These are phyloP conservation scores for Malbranchea zuffiana DNA, from an alignment of 2,329 filamentous ascomycete species.

Conservation along the genomic window DNA sequence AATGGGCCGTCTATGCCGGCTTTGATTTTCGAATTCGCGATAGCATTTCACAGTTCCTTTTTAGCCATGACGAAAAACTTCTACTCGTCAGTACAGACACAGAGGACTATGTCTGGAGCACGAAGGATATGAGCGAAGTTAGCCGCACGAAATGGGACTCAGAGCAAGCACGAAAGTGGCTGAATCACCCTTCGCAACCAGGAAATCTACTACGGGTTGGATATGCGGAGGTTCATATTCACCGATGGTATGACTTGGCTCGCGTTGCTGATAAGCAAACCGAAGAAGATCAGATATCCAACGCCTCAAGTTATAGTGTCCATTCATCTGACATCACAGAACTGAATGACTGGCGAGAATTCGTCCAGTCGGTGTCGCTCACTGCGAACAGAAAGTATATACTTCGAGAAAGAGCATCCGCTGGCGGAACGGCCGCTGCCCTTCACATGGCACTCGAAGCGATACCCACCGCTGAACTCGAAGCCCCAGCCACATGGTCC, in stretches of 20 bases:
- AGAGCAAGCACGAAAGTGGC: slow-evolving; percentile 5
- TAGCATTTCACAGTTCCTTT: slow-evolving; percentile 8
- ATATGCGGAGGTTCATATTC: slow-evolving; percentile 2
- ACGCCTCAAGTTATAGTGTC: not conserved
- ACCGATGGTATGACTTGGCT: not conserved
- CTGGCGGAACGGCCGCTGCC: not conserved
- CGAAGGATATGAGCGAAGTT: slow-evolving; percentile 6
- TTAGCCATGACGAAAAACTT: slow-evolving; percentile 6
- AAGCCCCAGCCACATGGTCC: not conserved
- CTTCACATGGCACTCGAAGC: not conserved
- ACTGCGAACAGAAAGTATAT: slow-evolving; percentile 1
- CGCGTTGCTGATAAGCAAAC: not conserved
- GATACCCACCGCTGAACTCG: not conserved
- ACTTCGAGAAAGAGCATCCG: slow-evolving; percentile 3
- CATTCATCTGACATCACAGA: not conserved
- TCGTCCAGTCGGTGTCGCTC: not conserved
- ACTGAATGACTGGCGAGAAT: not conserved
- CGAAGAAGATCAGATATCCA: not conserved
- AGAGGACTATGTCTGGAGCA: slow-evolving; percentile 6
- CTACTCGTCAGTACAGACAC: slow-evolving; percentile 7
- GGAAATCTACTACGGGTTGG: slow-evolving; percentile 10
- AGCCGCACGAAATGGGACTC: slow-evolving; percentile 1
- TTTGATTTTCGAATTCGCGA: slow-evolving; percentile 7
- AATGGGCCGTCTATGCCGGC: slow-evolving; percentile 10
- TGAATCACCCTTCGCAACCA: slow-evolving; percentile 7